These are phyloP conservation scores for Apiotrichum sp. DNA, from an alignment of 1,284 basidiomycete species.

Conservation along the genomic window DNA sequence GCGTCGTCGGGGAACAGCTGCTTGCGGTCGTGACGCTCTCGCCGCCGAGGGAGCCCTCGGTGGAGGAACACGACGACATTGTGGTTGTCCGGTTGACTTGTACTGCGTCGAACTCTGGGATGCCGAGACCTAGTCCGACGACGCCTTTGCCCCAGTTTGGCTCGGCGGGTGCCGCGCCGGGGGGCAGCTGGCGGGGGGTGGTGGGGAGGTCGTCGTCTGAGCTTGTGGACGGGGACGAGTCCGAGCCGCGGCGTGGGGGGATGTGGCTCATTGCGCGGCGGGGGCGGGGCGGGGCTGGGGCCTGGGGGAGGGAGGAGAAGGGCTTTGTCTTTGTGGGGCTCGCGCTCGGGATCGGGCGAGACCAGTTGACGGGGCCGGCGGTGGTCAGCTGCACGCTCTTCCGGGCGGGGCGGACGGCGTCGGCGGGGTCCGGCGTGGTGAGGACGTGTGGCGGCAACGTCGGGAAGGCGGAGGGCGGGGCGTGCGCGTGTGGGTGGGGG, in stretches of 20 bases:
- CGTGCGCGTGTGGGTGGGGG: too few species aligned
- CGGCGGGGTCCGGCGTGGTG: background rate
- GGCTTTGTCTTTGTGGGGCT: background rate
- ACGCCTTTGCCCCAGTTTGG: conserved; percentile 14
- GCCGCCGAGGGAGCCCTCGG: conserved; percentile 7
- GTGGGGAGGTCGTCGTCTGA: conserved; percentile 14
- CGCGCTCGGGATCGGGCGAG: conserved; percentile 16
- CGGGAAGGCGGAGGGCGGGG: background rate
- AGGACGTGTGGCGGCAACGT: background rate
- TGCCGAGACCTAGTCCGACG: conserved; percentile 16
- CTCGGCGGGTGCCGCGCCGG: background rate
- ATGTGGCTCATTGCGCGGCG: conserved; percentile 2
- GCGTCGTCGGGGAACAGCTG: conserved; percentile 4
- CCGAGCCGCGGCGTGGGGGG: background rate
- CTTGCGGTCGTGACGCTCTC: conserved; percentile 8
- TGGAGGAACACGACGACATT: background rate
- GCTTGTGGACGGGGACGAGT: conserved; percentile 11
- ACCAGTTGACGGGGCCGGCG: conserved; percentile 23
- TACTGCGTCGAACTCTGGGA: conserved; percentile 16
- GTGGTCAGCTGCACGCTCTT: conserved; percentile 2
- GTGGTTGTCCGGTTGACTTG: too few species aligned
- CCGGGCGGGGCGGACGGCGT: background rate
- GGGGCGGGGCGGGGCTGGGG: background rate
- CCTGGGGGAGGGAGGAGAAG: background rate
- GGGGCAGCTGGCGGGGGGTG: conserved; percentile 6